These are phyloP conservation scores for Hevea brasiliensis DNA, from an alignment of 345 rosid genomes.

Conservation along the genomic window DNA sequence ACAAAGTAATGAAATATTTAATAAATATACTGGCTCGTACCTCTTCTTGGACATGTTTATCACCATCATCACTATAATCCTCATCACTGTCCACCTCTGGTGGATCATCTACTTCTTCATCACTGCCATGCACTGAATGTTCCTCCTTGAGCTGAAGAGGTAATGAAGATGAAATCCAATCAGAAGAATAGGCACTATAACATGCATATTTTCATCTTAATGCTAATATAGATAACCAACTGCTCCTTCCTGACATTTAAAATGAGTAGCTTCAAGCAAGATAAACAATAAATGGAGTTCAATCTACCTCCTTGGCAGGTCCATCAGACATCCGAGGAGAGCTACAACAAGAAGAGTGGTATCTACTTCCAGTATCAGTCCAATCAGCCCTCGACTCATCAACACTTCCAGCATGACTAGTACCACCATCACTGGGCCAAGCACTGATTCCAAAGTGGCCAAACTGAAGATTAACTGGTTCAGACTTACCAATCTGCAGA, in stretches of 20 bases:
- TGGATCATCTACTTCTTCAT: conserved; percentile 91
- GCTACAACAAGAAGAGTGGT: conserved; percentile 93
- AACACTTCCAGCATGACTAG: conserved; percentile 87
- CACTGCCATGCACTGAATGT: conserved; percentile 89
- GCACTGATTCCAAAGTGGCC: conserved; percentile 98
- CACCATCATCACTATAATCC: conserved; percentile 69
- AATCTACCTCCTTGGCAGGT: conserved; percentile 80
- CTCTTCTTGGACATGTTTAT: conserved; percentile 67
- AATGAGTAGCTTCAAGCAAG: background rate
- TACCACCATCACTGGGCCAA: conserved; percentile 94
- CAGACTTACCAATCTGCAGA: conserved; percentile 71
- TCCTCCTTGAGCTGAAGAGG: conserved; percentile 76
- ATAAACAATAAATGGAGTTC: background rate
- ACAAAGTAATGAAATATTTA: background rate
- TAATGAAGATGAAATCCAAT: conserved; percentile 5
- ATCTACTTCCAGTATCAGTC: conserved; percentile 76
- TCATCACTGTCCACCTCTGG: conserved; percentile 84
- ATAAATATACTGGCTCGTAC: conserved; percentile 30
- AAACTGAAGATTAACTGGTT: conserved; percentile 92
- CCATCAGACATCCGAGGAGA: conserved; percentile 90
- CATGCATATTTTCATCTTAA: background rate
- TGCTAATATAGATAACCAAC: background rate
- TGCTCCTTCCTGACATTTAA: background rate
- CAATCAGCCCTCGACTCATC: conserved; percentile 77
- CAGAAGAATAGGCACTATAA: background rate